These are phyloP conservation scores for Agrocybe pediades DNA, from an alignment of 768 basidiomycete species.

Conservation along the genomic window DNA sequence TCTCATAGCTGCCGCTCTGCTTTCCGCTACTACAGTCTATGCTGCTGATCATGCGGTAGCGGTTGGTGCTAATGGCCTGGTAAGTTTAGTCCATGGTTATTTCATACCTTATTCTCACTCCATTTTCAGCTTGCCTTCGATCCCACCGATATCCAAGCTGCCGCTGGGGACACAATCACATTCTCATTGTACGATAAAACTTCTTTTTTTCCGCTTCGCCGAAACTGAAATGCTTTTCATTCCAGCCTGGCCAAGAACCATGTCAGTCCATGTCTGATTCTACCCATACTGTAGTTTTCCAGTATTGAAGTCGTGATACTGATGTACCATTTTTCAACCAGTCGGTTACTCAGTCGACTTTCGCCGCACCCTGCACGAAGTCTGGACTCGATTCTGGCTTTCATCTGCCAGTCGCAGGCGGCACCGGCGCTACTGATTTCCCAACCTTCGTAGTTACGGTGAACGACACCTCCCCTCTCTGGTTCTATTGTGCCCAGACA, in stretches of 20 bases:
- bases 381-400: conserved; percentile 56
- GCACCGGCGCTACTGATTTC: conserved; percentile 26
- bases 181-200: conserved; percentile 52
- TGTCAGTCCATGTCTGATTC: conserved; percentile 23
- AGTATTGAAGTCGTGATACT: background rate
- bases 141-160: conserved; percentile 41
- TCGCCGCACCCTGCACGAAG: conserved; percentile 52
- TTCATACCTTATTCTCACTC: background rate
- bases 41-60: conserved; percentile 37
- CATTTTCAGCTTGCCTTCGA: conserved; percentile 34
- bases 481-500: conserved; percentile 64
- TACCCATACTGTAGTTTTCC: background rate
- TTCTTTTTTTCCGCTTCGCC: background rate
- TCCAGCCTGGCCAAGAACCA: conserved; percentile 46
- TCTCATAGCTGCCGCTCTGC: conserved; percentile 41
- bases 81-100: conserved; percentile 16
- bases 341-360: conserved; percentile 65
- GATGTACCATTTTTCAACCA: conserved; percentile 18
- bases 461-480: conserved; percentile 48
- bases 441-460: conserved; percentile 49
- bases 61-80: conserved; percentile 43
- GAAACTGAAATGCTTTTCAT: background rate
- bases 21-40: conserved; percentile 38
- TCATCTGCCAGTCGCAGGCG: conserved; percentile 34
- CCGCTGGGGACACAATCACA: conserved; percentile 46